Percentiles rank a stretch among this genome's conserved stretches.
phyloP scores from a whole-genome alignment of 805 yeast genomes.

The Kazachstania viticola region DNA sequence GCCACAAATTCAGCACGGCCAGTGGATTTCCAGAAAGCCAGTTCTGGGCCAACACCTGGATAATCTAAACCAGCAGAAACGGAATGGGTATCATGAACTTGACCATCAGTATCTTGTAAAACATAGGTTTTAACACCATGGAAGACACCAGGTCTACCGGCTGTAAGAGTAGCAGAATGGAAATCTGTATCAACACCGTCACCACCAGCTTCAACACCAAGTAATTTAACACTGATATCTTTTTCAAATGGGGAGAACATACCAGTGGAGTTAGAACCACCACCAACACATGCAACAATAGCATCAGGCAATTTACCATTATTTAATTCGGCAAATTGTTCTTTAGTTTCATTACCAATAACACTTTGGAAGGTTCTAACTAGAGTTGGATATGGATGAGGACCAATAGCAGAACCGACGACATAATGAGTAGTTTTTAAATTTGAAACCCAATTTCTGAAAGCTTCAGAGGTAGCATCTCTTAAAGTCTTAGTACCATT shows the following conservation, averaged over 20 bases:
- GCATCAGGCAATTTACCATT: constrained; percentile 82
- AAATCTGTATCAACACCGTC: constrained; percentile 82
- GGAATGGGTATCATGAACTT: constrained; percentile 94
- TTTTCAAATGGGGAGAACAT: constrained; percentile 89
- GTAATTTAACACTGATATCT: constrained; percentile 60
- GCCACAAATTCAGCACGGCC: constrained; percentile 89
- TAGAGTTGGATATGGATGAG: constrained; percentile 96
- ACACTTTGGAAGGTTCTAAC: constrained; percentile 98
- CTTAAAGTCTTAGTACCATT: constrained; percentile 93
- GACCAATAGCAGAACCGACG: constrained; percentile 98
- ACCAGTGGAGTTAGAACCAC: constrained; percentile 96
- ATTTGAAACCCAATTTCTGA: constrained; percentile 89
- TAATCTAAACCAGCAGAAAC: constrained; percentile 97
- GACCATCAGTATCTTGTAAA: constrained; percentile 86
- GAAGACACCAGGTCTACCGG: constrained; percentile 92
- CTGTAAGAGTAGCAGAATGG: constrained; percentile 94
- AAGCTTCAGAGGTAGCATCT: constrained; percentile 96
- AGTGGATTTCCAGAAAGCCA: constrained; percentile 87
- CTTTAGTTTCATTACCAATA: constrained; percentile 89
- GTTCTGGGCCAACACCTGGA: constrained; percentile 99
- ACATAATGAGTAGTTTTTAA: constrained; percentile 82
- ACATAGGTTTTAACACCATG: constrained; percentile 96
- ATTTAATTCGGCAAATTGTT: constrained; percentile 72
- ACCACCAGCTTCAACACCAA: constrained; percentile 99
- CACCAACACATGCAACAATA: constrained; percentile 98